Percentiles rank a stretch among this genome's conserved stretches.
Conservation (phyloP, 352 stramenopile genomes). For the Thalassiosira livingstoniorum region DNA sequence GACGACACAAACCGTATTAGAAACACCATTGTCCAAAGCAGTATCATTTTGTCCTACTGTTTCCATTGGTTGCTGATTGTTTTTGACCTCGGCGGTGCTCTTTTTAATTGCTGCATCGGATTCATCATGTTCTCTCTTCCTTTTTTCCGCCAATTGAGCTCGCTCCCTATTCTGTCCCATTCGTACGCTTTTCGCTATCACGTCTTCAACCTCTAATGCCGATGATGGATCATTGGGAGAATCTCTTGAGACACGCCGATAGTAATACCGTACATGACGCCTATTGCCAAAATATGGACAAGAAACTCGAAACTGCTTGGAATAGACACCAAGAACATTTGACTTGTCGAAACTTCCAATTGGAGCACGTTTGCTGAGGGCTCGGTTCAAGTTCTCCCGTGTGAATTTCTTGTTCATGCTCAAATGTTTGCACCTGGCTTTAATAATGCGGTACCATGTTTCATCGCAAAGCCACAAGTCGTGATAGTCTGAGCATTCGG, state of each 20-base stretch:
- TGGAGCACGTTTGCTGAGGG: not conserved
- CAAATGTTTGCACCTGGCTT: not conserved
- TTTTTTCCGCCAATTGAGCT: not conserved
- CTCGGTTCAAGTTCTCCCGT: not conserved
- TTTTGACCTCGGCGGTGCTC: not conserved
- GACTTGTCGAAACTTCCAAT: not conserved
- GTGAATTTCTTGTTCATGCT: not conserved
- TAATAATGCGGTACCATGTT: slow-evolving; percentile 4
- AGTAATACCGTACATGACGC: slow-evolving; percentile 1
- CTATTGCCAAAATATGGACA: slow-evolving; percentile 2
- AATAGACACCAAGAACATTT: slow-evolving; percentile 8
- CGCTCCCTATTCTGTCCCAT: not conserved
- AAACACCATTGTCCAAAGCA: not conserved
- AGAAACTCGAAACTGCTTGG: not conserved
- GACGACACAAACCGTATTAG: no score
- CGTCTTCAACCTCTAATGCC: not conserved
- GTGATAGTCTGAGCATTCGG: slow-evolving; percentile 2
- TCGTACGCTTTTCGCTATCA: not conserved
- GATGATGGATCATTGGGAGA: not conserved
- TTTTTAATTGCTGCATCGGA: not conserved
- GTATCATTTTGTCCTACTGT: not conserved
- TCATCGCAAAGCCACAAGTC: slow-evolving; percentile 10
- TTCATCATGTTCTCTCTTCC: slow-evolving; percentile 1
- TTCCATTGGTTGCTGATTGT: not conserved
- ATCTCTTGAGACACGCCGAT: not conserved